phyloP scores from a whole-genome alignment of 169 alveolate genomes.

The Babesia bovis region DNA sequence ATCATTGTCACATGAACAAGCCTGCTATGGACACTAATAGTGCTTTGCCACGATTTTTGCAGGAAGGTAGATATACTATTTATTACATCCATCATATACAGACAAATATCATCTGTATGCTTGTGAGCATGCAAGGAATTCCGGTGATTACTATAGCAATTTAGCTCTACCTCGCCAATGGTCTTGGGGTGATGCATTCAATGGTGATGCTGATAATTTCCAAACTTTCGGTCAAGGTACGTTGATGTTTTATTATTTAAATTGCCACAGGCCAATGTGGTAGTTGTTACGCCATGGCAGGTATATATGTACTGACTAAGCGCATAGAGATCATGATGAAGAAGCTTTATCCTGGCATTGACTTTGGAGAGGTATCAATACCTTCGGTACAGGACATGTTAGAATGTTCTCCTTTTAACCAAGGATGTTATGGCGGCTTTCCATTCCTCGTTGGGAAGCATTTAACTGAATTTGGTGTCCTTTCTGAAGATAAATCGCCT shows the following conservation, averaged over 20 bases:
- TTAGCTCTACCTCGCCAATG: conserved; percentile 67
- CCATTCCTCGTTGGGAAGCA: conserved; percentile 88
- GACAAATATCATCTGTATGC: neutral
- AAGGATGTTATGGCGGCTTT: conserved; percentile 90
- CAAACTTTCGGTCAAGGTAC: conserved; percentile 49
- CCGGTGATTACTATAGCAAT: conserved; percentile 24
- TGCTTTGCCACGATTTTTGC: conserved; percentile 4
- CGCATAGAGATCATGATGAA: conserved; percentile 81
- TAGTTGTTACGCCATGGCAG: conserved; percentile 91
- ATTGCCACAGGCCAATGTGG: conserved; percentile 85
- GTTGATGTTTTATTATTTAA: neutral
- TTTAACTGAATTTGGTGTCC: conserved; percentile 80
- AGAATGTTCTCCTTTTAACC: conserved; percentile 77
- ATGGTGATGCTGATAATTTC: conserved; percentile 48
- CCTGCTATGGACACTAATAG: neutral
- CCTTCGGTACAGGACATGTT: conserved; percentile 63
- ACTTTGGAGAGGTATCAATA: conserved; percentile 32
- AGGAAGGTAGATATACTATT: neutral
- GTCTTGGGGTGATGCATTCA: conserved; percentile 82
- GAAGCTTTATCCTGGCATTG: conserved; percentile 65
- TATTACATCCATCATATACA: neutral
- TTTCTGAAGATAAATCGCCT: conserved; percentile 57
- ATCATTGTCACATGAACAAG: conserved; percentile 2
- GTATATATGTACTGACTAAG: conserved; percentile 81
- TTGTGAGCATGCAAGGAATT: neutral